Percentiles rank a stretch among this genome's conserved stretches.
These are phyloP conservation scores for Sarocladiaceae sp. DNA, from an alignment of 2,329 filamentous ascomycete genomes.

Conservation along the genomic window DNA sequence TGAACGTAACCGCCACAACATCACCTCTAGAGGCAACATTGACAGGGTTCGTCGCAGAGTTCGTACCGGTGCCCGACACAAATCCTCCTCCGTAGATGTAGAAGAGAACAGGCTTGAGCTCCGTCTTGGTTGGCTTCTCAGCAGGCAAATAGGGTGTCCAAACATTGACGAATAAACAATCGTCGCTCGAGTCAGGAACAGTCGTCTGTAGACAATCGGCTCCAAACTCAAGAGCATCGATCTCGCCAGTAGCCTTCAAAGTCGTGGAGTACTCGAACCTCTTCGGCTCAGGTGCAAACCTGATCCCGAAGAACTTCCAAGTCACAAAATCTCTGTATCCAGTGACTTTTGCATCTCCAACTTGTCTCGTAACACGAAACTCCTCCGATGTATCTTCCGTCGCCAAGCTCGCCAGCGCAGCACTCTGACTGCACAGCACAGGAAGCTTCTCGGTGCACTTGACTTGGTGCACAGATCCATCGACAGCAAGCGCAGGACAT, in stretches of 20 bases:
- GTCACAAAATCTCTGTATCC: too few species aligned
- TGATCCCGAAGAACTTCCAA: too few species aligned
- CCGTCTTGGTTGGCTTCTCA: neutral
- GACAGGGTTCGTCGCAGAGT: slow-evolving; percentile 29
- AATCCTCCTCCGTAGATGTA: slow-evolving; percentile 37
- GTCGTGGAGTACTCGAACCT: neutral
- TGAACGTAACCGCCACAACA: slow-evolving; percentile 38
- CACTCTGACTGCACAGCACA: too few species aligned
- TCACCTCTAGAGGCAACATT: slow-evolving; percentile 28
- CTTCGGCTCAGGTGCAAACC: neutral
- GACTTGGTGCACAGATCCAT: too few species aligned
- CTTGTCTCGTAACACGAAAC: too few species aligned
- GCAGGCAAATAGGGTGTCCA: neutral
- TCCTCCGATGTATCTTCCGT: too few species aligned
- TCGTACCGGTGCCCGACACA: slow-evolving; percentile 21
- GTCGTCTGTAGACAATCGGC: neutral
- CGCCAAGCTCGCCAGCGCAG: too few species aligned
- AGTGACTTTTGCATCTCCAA: too few species aligned
- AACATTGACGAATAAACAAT: neutral
- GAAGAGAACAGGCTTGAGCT: slow-evolving; percentile 25
- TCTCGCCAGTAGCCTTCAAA: neutral
- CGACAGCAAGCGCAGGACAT: too few species aligned
- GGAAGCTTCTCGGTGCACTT: too few species aligned
- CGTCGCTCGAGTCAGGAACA: neutral
- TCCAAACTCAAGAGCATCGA: neutral